Evolutionary conservation across 139 green algal species (phyloP).

Genomic region (Edaphochlamys debaryana): DNA sequence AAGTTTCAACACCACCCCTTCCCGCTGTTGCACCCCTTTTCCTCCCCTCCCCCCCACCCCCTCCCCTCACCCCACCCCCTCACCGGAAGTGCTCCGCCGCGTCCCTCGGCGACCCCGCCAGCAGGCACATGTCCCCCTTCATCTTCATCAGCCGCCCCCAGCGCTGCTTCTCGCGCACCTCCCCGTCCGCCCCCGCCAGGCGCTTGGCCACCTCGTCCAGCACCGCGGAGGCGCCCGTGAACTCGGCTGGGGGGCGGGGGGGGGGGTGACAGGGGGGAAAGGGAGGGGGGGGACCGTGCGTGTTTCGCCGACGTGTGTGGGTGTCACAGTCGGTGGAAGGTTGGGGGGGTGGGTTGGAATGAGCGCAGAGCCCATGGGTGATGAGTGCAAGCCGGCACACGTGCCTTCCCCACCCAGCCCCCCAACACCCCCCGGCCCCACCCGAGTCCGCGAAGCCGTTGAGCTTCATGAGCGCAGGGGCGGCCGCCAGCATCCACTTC

Average conservation of each 20-base stretch:
- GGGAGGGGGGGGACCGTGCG: too few relatives aligned
- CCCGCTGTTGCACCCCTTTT: too few relatives aligned
- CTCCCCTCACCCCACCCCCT: neutral
- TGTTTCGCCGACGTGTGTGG: too few relatives aligned
- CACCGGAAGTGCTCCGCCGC: conserved; percentile 69
- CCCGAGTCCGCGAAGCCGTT: conserved; percentile 66
- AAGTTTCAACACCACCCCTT: too few relatives aligned
- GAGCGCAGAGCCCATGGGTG: too few relatives aligned
- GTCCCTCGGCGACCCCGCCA: conserved; percentile 81
- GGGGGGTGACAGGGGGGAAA: neutral
- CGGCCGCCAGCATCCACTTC: conserved; percentile 77
- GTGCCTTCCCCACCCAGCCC: too few relatives aligned
- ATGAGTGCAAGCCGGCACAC: too few relatives aligned
- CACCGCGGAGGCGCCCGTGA: conserved; percentile 49
- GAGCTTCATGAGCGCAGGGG: conserved; percentile 68
- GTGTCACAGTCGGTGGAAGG: too few relatives aligned
- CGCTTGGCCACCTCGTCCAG: conserved; percentile 62
- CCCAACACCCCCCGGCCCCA: too few relatives aligned
- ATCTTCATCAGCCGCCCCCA: conserved; percentile 85
- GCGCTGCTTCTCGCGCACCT: conserved; percentile 67
- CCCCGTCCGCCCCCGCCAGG: conserved; percentile 24
- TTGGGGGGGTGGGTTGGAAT: too few relatives aligned
- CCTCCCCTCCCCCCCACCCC: neutral
- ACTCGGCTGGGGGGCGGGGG: conserved; percentile 36
- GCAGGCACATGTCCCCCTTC: conserved; percentile 85